phyloP scores from a whole-genome alignment of 768 basidiomycete genomes.

The Tephrocybe sp. region DNA sequence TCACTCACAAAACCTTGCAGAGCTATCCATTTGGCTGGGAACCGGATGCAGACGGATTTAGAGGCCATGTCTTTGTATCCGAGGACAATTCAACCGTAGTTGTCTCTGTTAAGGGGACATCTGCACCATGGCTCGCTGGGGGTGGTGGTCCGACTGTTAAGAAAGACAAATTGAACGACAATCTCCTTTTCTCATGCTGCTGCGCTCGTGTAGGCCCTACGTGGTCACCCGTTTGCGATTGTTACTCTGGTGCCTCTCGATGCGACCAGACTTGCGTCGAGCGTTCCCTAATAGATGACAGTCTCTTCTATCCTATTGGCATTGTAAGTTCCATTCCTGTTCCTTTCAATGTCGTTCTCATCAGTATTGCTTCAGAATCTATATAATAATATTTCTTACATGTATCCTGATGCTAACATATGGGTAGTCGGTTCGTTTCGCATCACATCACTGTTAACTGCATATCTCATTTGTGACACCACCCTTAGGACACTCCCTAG shows the following conservation, averaged over 20 bases:
- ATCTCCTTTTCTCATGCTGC: constrained; percentile 94
- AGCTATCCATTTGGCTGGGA: constrained; percentile 87
- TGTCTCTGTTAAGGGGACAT: constrained; percentile 93
- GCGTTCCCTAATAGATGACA: constrained; percentile 72
- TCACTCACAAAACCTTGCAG: constrained; percentile 29
- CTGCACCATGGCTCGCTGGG: constrained; percentile 63
- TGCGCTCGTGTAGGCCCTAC: constrained; percentile 94
- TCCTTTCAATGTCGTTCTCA: background rate
- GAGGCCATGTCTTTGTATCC: constrained; percentile 90
- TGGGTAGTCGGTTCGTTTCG: constrained; percentile 70
- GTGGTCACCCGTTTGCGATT: constrained; percentile 92
- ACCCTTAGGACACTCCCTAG: constrained; percentile 65
- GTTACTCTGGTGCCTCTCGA: constrained; percentile 70
- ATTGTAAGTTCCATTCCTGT: constrained; percentile 49
- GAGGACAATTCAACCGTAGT: constrained; percentile 84
- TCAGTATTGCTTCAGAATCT: constrained; percentile 59
- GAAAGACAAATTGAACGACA: constrained; percentile 95
- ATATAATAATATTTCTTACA: constrained; percentile 87
- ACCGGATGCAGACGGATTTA: constrained; percentile 83
- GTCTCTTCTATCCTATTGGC: constrained; percentile 86
- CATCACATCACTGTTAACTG: background rate
- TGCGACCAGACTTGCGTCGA: constrained; percentile 86
- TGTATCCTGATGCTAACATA: constrained; percentile 88
- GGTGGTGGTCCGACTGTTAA: constrained; percentile 79
- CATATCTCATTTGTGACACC: background rate